Evolutionary conservation across 768 basidiomycete genomes (phyloP).

Genomic region (Boletus insuetus): DNA sequence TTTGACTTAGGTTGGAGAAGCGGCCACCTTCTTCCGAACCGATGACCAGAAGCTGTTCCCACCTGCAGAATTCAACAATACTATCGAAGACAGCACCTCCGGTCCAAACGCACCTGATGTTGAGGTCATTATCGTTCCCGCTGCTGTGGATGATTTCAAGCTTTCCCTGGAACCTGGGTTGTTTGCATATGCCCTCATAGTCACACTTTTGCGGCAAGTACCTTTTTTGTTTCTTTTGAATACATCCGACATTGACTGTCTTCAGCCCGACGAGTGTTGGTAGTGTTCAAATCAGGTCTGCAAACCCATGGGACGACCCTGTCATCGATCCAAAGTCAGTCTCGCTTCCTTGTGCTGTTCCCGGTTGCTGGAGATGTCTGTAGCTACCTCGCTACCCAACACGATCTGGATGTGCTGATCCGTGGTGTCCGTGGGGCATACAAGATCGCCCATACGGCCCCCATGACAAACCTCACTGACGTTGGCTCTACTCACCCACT

Average conservation of each 20-base stretch:
- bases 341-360: neutral
- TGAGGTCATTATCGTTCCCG: constrained; percentile 23
- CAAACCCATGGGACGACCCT: constrained; percentile 40
- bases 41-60: constrained; percentile 33
- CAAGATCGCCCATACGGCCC: constrained; percentile 38
- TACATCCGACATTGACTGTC: neutral
- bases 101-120: constrained; percentile 30
- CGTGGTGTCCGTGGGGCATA: constrained; percentile 40
- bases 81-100: constrained; percentile 30
- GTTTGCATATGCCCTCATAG: constrained; percentile 19
- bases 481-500: constrained; percentile 23
- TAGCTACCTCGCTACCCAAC: constrained; percentile 42
- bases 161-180: neutral
- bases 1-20: constrained; percentile 25
- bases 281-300: constrained; percentile 38
- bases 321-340: constrained; percentile 44
- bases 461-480: constrained; percentile 38
- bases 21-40: constrained; percentile 32
- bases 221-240: neutral
- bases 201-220: constrained; percentile 26
- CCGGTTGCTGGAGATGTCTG: neutral
- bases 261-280: constrained; percentile 45
- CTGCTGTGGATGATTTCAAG: neutral
- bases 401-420: constrained; percentile 39
- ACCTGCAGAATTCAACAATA: constrained; percentile 24